Base-by-base conservation (phyloP, 176 grass and related monocot genomes). In the Triticum turgidum region DNA sequence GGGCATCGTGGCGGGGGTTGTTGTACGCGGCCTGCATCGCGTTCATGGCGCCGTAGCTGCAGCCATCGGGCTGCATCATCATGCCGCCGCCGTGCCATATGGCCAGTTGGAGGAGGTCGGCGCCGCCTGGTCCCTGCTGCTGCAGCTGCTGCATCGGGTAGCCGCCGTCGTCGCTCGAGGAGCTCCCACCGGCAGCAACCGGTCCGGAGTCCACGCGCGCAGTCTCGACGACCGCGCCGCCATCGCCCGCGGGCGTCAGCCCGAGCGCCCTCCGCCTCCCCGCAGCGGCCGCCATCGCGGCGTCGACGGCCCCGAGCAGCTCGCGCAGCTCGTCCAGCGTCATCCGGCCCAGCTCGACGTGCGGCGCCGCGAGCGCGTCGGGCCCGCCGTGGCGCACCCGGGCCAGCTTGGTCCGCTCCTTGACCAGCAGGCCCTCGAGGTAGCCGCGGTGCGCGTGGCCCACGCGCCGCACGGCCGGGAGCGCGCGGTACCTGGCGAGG, bases 271-370 rank as follows among this genome's bases (percentile, higher is more conserved):
- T 73, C 61, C 37, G 34, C 62, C 89, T 80, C 61, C 22, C 29
- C 2, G 8, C 67, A 56, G 74, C 34, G 21, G 89, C 74, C 9
- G 29, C 18, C 66, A 87, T 4, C 75, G 47, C 61, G 0, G 21
- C 68, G 61, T 91, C 85, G 61, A 91, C 20, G 81, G 47, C 74
- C 13, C 0, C 45, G 85, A 91, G 85, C 61, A 80, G 5, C 67
- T 4, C 52, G 7, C 22, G 66, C 56, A 87, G 25, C 75, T 80
- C 45, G 7, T 61, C 58, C 45, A 30, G 14, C 25, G 77, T 24
- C 85, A 80, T 45, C 21, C 3, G 35, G 58, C 42, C 0, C 20
- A 80, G 11, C 45, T 1, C 17, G 51, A 3, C 67, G 66, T 30
- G 33, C 24, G 56, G 18, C 35, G 34, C 11, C 11, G 24, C 33